These are phyloP conservation scores for Rhizopus sp. DNA, from an alignment of 371 early-diverging fungal genomes.

Conservation along the genomic window DNA sequence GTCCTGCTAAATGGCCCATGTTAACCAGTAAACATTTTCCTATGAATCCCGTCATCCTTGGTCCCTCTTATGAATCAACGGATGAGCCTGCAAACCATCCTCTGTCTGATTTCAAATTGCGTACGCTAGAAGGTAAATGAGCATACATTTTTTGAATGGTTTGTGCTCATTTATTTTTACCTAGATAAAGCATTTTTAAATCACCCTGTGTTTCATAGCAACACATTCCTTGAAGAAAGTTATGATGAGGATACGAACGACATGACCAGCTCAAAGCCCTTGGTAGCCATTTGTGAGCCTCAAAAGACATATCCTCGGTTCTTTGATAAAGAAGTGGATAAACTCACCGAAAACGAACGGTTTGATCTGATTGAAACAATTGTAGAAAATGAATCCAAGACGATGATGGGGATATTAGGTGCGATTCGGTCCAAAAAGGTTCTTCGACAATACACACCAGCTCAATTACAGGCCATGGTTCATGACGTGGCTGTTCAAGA, in stretches of 20 bases:
- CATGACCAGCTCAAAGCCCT: neutral
- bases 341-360: neutral
- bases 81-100: constrained; percentile 19
- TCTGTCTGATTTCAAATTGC: constrained; percentile 15
- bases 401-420: constrained; percentile 15
- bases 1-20: constrained; percentile 22
- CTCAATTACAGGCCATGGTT: constrained; percentile 47
- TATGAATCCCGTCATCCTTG: constrained; percentile 20
- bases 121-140: constrained; percentile 1
- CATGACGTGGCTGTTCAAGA: constrained; percentile 45
- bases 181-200: neutral
- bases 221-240: constrained; percentile 25
- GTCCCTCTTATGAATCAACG: constrained; percentile 15
- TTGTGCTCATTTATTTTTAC: neutral
- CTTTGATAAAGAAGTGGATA: constrained; percentile 5
- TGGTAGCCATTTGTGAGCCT: constrained; percentile 1
- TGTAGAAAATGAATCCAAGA: constrained; percentile 31
- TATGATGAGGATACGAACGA: constrained; percentile 40
- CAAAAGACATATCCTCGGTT: neutral
- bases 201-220: neutral
- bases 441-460: constrained; percentile 30
- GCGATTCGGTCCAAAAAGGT: constrained; percentile 11
- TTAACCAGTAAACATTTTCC: constrained; percentile 18
- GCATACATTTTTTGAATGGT: neutral
- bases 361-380: constrained; percentile 37